Evolutionary conservation across 2,329 filamentous ascomycete species (phyloP).

Genomic region (Talaromyces amestolkiae): DNA sequence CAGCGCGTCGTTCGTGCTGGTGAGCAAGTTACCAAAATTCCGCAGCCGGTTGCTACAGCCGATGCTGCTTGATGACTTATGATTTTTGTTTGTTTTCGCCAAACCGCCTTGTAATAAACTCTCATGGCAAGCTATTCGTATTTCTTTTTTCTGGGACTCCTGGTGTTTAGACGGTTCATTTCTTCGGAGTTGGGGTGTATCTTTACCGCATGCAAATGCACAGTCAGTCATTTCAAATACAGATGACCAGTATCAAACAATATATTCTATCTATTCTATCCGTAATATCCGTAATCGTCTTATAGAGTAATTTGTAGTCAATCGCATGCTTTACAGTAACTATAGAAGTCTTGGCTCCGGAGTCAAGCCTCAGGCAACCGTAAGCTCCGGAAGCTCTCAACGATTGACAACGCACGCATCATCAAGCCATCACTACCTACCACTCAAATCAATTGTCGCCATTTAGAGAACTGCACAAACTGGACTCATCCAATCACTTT

Average conservation of each 20-base stretch:
- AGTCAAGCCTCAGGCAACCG: neutral
- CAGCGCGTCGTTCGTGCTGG: conserved; percentile 83
- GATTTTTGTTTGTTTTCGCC: neutral
- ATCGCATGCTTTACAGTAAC: neutral
- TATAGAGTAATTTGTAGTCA: neutral
- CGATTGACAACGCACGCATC: conserved; percentile 2
- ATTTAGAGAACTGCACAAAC: neutral
- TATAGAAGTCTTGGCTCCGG: neutral
- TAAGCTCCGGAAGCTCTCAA: neutral
- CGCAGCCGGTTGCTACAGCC: conserved; percentile 75
- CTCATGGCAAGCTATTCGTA: conserved; percentile 10
- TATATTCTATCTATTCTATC: too few species aligned
- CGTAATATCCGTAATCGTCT: too few species aligned
- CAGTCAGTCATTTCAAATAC: neutral
- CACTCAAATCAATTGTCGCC: neutral
- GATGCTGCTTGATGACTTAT: conserved; percentile 65
- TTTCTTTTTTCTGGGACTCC: conserved; percentile 6
- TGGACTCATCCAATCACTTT: conserved; percentile 7
- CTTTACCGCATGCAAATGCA: neutral
- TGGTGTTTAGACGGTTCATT: conserved; percentile 13
- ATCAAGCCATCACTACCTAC: neutral
- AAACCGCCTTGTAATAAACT: neutral
- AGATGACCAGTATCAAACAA: neutral
- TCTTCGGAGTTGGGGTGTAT: neutral
- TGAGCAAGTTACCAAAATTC: conserved; percentile 77